Base-by-base conservation (phyloP, 2,329 filamentous ascomycete genomes). In the Phialophora expanda region DNA sequence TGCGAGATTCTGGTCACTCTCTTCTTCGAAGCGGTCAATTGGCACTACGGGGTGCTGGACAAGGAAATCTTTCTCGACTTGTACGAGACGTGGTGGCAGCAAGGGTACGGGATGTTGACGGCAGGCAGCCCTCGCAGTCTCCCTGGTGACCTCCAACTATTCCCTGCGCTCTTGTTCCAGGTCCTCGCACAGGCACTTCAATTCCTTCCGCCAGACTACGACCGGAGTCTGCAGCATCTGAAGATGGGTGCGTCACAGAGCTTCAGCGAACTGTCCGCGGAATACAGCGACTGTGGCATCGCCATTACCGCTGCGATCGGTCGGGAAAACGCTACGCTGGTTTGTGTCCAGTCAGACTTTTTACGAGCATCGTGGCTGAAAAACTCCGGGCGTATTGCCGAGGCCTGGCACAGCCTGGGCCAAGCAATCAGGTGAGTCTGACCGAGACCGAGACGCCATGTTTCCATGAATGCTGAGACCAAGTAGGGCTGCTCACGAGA, bases 1-100 rank as follows among this genome's bases (percentile, higher is more conserved):
- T 46, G 41, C 41, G 41, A 46, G n/a, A 20, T 46, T 46, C 41
- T 46, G 41, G 41, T 46, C n/a, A 46, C 41, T 46, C n/a, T 46
- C 12, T 46, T 46, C 41, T 46, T 46, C 41, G 41, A 46, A 20
- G 41, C 41, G 12, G 41, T 46, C 6, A 46, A 46, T 46, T 46
- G 41, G 41, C 41, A 46, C 7, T 46, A 46, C 7, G 41, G 41
- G 41, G 41, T 46, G 12, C 41, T 46, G 41, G 41, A 46, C 12
- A 46, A 46, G 41, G 3, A 46, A 20, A 20, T 46, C 41, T 46
- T 46, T 20, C 12, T 46, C n/a, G 41, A 46, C 12, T 2, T 7
- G 2, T 46, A 46, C 41, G 41, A 46, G n/a, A 46, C 41, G 41
- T 46, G 41, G 41, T 46, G 41, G 41, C 41, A 46, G n/a, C 41